Base-by-base conservation (phyloP, 495 filamentous ascomycete species). In the Xylaria castorea region DNA sequence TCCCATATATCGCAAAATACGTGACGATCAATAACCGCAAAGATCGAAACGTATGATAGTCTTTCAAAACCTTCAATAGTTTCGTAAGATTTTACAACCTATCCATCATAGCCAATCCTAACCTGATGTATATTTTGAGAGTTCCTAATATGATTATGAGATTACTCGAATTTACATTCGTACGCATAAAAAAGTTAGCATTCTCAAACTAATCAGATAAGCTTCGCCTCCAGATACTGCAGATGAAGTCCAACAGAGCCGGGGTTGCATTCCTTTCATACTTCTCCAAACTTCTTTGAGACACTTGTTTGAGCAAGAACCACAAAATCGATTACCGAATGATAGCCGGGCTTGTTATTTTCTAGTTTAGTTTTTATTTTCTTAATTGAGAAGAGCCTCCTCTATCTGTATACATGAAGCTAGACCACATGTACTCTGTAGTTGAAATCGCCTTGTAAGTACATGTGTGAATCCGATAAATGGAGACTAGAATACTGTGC, bases 251-350 rank as follows among this genome's bases (percentile, higher is more conserved):
- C 38, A 64, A 44, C 12, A 44, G 32, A 50, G 14, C 40, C 11
- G 20, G 63, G 63, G 27, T 48, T 50, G 3, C 1, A 66, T 30
- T 66, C 63, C 42, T 66, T 50, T 42, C 27, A 34, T 2, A 22
- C 58, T 40, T 61, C 32, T 38, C 58, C 34, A 61, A 61, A 61
- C 64, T 53, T 22, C 32, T 25, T 67, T 20, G 46, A 44, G 46
- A 67, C 64, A 53, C 25, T 34, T 27, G 25, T 46, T 65, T 65
- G 38, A 65, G 40, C 42, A 48, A 14, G 51, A 32, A 25, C n/a
- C 25, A 16, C 3, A 30, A 18, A 16, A 30, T 0, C 0, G 4
- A 32, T 57, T 30, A 57, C 14, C 27, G 32, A 57, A 57, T 32
- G 27, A 5, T 12, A 4, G 5, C 25, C 25, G 30, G 4, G 12